Evolutionary conservation across 169 alveolate species (phyloP), one percentile per base, ranked within the genome.

Genomic region (Plasmodium gaboni): DNA sequence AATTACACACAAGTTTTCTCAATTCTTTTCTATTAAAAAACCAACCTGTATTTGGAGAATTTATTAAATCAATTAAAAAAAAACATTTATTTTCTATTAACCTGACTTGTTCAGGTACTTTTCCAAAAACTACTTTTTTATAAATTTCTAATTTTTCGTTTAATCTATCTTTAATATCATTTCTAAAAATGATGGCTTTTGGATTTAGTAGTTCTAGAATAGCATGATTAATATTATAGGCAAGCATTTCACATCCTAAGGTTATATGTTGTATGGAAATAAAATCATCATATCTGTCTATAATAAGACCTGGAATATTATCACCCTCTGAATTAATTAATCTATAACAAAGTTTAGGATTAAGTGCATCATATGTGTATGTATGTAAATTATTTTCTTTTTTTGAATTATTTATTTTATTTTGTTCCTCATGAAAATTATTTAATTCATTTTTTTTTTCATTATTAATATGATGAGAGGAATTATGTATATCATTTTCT

Each of bases 281-380:
- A 10, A 15, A 63, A 7, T 64, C 46, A 50, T 92, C 92, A 51
- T 71, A 92, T 0, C 87, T 50, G n/a, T 92, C 95, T 13, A 92
- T 80, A 17, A 92, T 67, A 10, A 88, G 46, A 1, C 95, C 95
- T 9, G 95, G 95, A 8, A 92, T 61, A 10, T 73, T 74, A 32
- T 92, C 95, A 1, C 91, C 87, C 26, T 92, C 95, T 17, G 92
- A 72, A 42, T 92, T 88, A 13, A 92, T 55, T 26, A 92, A 70
- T 48, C 95, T 71, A 53, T 91, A 91, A 26, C 73, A 80, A 44
- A 13, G n/a, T 2, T 55, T 44, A 48, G 38, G 53, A 42, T 57
- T 26, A 6, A 80, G 26, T 28, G 32, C 12, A 13, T 53, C 55
- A 17, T 72, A 55, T 2, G 44, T 9, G 17, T 1, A 5, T 8